A percentile compares a stretch with the other conserved stretches of the same genome.
Conservation (phyloP, 805 yeast species). For the Metschnikowia arizonensis region DNA sequence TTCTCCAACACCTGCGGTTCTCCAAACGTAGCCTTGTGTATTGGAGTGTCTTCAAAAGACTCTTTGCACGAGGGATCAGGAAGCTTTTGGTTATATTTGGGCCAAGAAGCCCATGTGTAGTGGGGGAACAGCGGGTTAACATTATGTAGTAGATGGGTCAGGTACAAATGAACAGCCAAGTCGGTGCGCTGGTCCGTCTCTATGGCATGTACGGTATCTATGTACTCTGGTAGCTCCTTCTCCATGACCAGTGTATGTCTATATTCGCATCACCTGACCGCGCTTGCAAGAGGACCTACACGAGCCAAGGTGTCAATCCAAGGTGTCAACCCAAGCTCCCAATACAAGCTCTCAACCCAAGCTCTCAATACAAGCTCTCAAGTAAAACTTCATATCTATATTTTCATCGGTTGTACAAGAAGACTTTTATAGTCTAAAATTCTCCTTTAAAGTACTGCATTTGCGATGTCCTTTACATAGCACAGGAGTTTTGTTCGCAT, state of each 20-base stretch:
- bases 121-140: slow-evolving; percentile 35
- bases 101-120: slow-evolving; percentile 58
- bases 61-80: slow-evolving; percentile 11
- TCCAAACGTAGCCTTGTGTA: background rate
- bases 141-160: slow-evolving; percentile 44
- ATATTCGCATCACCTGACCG: background rate
- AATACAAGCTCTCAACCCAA: no score
- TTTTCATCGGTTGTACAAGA: no score
- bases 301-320: no score
- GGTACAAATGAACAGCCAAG: slow-evolving; percentile 61
- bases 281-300: background rate
- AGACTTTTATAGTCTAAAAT: background rate
- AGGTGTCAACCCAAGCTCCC: no score
- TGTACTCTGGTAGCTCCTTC: slow-evolving; percentile 3
- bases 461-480: background rate
- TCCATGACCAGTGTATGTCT: background rate
- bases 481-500: background rate
- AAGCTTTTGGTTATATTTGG: slow-evolving; percentile 27
- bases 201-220: slow-evolving; percentile 22
- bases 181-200: slow-evolving; percentile 53
- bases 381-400: no score
- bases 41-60: slow-evolving; percentile 10
- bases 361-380: no score
- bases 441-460: background rate
- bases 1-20: background rate